Base-by-base conservation (phyloP, 1,284 basidiomycete species). In the Golubevia pallescens region DNA sequence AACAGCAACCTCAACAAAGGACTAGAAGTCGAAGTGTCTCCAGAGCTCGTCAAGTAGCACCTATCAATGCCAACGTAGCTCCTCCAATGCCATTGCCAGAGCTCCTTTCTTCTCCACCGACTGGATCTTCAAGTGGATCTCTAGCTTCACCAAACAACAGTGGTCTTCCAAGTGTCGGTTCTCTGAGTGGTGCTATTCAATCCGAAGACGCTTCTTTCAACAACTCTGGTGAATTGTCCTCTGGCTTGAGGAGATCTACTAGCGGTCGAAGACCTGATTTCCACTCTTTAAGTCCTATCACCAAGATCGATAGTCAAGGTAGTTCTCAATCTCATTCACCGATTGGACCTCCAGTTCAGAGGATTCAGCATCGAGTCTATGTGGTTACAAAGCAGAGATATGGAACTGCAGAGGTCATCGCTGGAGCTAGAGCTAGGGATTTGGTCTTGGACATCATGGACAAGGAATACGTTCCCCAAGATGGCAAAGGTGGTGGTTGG, bases 401-500 rank as follows among this genome's bases (percentile, higher is more conserved):
- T 62, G 69, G 64, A 5, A 62, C 68, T 1, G 70, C 72, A 21
- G 69, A 78, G 57, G 69, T 76, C n/a, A 65, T 69, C 2, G 59
- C 71, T 19, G 57, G 73, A 28, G 75, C 77, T 16, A 71, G 77
- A 7, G 77, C 75, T 2, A 65, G 75, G 13, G 79, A 80, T 24
- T 57, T 80, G 24, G 74, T 76, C 10, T 52, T 73, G 20, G 72
- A 71, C 32, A 68, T 73, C 16, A 63, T 78, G 20, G 71, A 75
- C 56, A 63, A 64, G 5, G 77, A 79, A 61, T 60, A 60, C 23
- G 66, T 79, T 53, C 72, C 73, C 7, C 62, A 67, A 57, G 76
- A 77, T 61, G 74, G 74, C 19, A 19, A 48, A 10, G 67, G 71
- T 24, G 73, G 79, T 8, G 81, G 68, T 24, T 84, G 81, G 80